A percentile compares a stretch with the other conserved stretches of the same genome.
Evolutionary conservation across 352 stramenopile genomes (phyloP).

Genomic region (Globisporangium irregulare): DNA sequence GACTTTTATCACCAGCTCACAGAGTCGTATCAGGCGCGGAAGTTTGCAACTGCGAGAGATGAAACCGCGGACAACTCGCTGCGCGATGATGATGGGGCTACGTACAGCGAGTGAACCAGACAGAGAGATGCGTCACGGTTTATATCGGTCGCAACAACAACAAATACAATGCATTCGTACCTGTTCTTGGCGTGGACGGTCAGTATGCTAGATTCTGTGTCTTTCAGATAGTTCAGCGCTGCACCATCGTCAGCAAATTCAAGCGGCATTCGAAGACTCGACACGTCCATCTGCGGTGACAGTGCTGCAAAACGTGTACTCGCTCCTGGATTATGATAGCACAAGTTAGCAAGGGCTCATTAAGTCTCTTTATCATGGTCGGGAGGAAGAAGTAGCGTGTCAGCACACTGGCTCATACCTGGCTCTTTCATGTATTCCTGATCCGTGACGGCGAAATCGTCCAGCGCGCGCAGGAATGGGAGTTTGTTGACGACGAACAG

Average conservation of each 20-base stretch:
- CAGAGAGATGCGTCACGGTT: not conserved
- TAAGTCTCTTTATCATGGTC: not conserved
- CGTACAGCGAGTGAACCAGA: not conserved
- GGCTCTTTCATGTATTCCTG: slow-evolving; percentile 54
- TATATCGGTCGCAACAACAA: not conserved
- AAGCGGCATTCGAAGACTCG: slow-evolving; percentile 33
- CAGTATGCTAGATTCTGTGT: slow-evolving; percentile 29
- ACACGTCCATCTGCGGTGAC: slow-evolving; percentile 18
- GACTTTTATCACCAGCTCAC: slow-evolving; percentile 45
- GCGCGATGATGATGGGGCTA: slow-evolving; percentile 31
- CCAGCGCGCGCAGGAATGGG: slow-evolving; percentile 50
- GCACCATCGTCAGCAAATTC: slow-evolving; percentile 46
- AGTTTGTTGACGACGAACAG: slow-evolving; percentile 73
- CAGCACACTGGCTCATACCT: slow-evolving; percentile 9
- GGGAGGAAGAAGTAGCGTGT: not conserved
- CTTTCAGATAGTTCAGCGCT: slow-evolving; percentile 33
- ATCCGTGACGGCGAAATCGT: slow-evolving; percentile 63
- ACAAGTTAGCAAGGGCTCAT: not conserved
- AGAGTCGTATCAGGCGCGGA: slow-evolving; percentile 41
- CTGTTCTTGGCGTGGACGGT: slow-evolving; percentile 43
- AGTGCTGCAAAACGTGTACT: slow-evolving; percentile 11
- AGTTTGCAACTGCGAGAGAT: slow-evolving; percentile 41
- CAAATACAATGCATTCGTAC: not conserved
- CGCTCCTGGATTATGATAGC: not conserved
- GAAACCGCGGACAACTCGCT: slow-evolving; percentile 47